Percentiles rank a stretch among this genome's conserved stretches.
These are phyloP conservation scores for Nicotiana benthamiana DNA, from an alignment of 257 asterid species.

Conservation along the genomic window DNA sequence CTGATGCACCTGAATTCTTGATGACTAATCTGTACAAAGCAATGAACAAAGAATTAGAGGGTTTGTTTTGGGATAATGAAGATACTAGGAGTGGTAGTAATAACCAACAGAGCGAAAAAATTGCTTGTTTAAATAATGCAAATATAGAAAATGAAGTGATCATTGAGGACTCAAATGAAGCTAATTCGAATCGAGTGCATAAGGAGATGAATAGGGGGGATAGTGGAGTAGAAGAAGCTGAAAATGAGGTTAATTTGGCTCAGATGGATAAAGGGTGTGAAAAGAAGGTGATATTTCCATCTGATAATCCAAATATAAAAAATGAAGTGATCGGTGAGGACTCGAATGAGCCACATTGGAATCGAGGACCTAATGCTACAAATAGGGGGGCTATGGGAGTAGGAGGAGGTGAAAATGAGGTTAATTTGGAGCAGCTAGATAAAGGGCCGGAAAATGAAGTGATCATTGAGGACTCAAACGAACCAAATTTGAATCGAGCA, in stretches of 20 bases:
- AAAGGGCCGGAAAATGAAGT: background rate
- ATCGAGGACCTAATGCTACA: too few species aligned
- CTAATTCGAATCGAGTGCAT: background rate
- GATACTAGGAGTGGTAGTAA: background rate
- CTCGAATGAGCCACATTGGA: too few species aligned
- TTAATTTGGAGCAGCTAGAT: too few species aligned
- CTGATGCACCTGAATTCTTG: constrained; percentile 24
- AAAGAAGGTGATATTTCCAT: too few species aligned
- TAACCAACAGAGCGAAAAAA: background rate
- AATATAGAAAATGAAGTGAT: background rate
- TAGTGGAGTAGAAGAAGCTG: too few species aligned
- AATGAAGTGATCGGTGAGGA: too few species aligned
- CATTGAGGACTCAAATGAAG: background rate
- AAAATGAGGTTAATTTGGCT: too few species aligned
- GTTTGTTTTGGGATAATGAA: constrained; percentile 21
- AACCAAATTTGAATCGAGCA: background rate
- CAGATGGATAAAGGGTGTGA: too few species aligned
- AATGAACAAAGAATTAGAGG: constrained; percentile 20
- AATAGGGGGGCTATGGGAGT: too few species aligned
- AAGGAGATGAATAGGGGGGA: background rate
- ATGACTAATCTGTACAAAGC: constrained; percentile 22
- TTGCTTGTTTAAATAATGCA: background rate
- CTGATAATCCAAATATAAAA: too few species aligned
- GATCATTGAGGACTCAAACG: background rate
- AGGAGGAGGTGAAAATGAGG: too few species aligned